Evolutionary conservation across 129 eudicot species (phyloP).

Genomic region (Flaveria sonorensis): DNA sequence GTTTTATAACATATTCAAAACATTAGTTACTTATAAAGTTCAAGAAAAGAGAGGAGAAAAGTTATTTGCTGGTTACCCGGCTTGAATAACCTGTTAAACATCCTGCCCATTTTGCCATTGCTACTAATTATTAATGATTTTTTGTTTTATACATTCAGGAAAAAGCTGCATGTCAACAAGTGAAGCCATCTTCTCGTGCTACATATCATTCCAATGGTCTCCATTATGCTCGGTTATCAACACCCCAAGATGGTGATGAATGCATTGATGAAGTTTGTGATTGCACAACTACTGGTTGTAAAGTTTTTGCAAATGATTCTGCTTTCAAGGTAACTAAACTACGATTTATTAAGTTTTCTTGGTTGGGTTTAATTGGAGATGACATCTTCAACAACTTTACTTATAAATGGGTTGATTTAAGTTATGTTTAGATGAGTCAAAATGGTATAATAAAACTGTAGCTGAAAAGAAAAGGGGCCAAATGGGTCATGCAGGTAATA

Average conservation of each 20-base stretch:
- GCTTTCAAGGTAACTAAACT: neutral
- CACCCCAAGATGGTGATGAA: neutral
- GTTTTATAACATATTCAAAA: neutral
- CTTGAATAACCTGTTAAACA: neutral
- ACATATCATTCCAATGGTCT: too few relatives aligned
- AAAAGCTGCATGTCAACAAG: neutral
- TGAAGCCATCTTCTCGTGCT: too few relatives aligned
- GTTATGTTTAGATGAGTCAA: too few relatives aligned
- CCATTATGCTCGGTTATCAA: neutral
- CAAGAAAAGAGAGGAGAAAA: neutral
- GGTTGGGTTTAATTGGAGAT: too few relatives aligned
- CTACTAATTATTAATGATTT: neutral
- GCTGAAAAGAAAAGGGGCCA: too few relatives aligned
- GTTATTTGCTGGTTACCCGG: neutral
- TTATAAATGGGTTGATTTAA: too few relatives aligned
- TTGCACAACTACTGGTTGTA: neutral
- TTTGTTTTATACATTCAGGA: neutral
- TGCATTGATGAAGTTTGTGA: neutral
- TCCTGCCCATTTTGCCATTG: neutral
- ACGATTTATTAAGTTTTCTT: too few relatives aligned
- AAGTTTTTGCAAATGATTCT: neutral
- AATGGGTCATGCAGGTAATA: too few relatives aligned
- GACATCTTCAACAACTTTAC: too few relatives aligned
- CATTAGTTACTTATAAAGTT: neutral
- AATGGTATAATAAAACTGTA: too few relatives aligned